phyloP scores from a whole-genome alignment of 768 basidiomycete genomes.

The Lactarius vividus region DNA sequence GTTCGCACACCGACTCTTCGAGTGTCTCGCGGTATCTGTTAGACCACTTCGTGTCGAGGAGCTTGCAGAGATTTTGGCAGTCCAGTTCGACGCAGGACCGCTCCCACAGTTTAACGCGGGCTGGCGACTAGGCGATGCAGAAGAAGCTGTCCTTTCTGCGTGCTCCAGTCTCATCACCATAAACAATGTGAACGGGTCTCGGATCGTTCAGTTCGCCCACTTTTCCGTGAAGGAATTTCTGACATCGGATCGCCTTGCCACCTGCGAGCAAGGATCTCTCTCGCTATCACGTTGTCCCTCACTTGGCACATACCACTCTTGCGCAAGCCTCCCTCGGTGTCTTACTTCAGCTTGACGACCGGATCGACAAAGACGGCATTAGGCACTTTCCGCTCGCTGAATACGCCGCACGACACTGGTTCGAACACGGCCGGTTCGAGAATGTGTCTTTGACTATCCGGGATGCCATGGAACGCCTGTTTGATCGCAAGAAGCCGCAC shows the following conservation, averaged over 20 bases:
- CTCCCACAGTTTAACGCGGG: neutral
- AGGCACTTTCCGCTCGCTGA: neutral
- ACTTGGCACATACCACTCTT: neutral
- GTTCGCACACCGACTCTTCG: slow-evolving; percentile 8
- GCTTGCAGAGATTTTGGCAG: slow-evolving; percentile 8
- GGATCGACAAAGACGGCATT: neutral
- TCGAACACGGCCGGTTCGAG: neutral
- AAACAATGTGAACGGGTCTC: neutral
- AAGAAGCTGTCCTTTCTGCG: neutral
- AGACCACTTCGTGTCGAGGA: slow-evolving; percentile 8
- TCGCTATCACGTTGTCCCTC: neutral
- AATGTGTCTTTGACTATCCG: neutral
- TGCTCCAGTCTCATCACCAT: slow-evolving; percentile 10
- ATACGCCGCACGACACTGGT: slow-evolving; percentile 5
- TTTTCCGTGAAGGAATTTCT: slow-evolving; percentile 16
- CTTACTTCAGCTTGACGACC: neutral
- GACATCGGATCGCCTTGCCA: slow-evolving; percentile 1
- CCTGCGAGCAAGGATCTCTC: neutral
- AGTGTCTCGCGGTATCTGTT: slow-evolving; percentile 5
- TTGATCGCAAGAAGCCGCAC: neutral
- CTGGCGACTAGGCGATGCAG: slow-evolving; percentile 8
- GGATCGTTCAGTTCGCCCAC: slow-evolving; percentile 10
- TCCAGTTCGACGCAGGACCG: neutral
- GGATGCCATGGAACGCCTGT: neutral
- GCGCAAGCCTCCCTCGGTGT: neutral